Conservation (phyloP, 106 monocot genomes). For the Dendrobium chrysotoxum region DNA sequence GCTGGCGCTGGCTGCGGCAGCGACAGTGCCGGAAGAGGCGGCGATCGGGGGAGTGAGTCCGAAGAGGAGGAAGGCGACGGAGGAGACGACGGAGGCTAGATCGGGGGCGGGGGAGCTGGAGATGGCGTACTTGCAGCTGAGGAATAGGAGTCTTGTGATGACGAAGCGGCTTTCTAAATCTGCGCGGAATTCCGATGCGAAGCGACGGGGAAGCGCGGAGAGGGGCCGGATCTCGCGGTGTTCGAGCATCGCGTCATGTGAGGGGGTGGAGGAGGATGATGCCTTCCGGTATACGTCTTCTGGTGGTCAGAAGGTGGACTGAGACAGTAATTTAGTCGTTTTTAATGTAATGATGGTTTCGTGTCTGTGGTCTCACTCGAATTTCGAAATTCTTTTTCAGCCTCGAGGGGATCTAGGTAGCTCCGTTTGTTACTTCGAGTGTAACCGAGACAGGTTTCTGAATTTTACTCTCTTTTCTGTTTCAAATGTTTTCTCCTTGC, state of each 20-base stretch:
- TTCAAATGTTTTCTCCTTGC: not conserved
- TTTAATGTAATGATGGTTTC: slow-evolving; percentile 2
- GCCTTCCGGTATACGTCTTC: not conserved
- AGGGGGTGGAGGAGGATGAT: not conserved
- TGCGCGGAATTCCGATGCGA: not conserved
- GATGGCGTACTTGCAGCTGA: slow-evolving; percentile 19
- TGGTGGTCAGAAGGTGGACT: slow-evolving; percentile 29
- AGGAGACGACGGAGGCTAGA: not conserved
- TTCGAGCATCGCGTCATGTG: slow-evolving; percentile 15
- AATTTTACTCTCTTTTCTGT: not conserved
- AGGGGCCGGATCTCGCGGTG: slow-evolving; percentile 15
- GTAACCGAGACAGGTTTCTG: slow-evolving; percentile 23
- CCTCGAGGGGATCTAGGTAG: slow-evolving; percentile 7
- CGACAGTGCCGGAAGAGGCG: not conserved
- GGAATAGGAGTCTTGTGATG: slow-evolving; percentile 18
- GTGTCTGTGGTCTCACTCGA: not conserved
- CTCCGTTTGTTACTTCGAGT: slow-evolving; percentile 7
- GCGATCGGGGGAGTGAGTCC: not conserved
- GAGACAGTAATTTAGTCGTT: not conserved
- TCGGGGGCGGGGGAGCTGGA: slow-evolving; percentile 6
- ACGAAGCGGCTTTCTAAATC: slow-evolving; percentile 6
- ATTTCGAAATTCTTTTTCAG: slow-evolving; percentile 1
- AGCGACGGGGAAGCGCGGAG: not conserved
- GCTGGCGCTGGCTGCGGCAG: slow-evolving; percentile 11
- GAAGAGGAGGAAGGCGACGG: slow-evolving; percentile 10